Evolutionary conservation across 106 monocot species (phyloP).

Genomic region (Xerophyta viscosa): DNA sequence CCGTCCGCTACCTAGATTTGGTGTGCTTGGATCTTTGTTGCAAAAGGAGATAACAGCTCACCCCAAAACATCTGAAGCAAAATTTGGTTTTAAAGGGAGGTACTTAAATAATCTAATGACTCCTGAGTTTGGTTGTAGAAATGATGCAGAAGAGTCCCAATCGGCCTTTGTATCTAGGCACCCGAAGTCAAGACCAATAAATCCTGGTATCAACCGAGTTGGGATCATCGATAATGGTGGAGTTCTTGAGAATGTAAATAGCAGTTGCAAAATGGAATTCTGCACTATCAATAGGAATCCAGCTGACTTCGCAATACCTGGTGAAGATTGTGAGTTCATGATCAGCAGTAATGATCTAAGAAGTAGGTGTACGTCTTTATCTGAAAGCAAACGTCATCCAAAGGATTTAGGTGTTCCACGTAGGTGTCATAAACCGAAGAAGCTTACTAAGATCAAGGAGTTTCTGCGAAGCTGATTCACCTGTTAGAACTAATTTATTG

Average conservation of each 20-base stretch:
- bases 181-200: conserved; percentile 12
- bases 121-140: background rate
- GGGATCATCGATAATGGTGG: conserved; percentile 14
- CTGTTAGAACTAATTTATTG: background rate
- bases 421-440: conserved; percentile 20
- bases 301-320: conserved; percentile 63
- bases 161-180: conserved; percentile 9
- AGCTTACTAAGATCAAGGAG: conserved; percentile 26
- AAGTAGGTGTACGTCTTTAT: conserved; percentile 1
- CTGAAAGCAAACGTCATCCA: background rate
- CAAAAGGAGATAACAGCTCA: conserved; percentile 43
- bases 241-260: conserved; percentile 10
- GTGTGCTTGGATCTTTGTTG: conserved; percentile 43
- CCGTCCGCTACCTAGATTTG: conserved; percentile 41
- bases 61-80: conserved; percentile 12
- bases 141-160: conserved; percentile 9
- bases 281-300: conserved; percentile 82
- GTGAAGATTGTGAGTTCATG: conserved; percentile 68
- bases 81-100: conserved; percentile 18
- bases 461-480: conserved; percentile 9
- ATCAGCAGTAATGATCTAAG: conserved; percentile 16
- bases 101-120: background rate
- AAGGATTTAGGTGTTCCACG: conserved; percentile 4
- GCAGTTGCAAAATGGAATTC: conserved; percentile 12
- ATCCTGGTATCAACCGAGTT: background rate